Evolutionary conservation across 2,329 filamentous ascomycete genomes (phyloP).

Genomic region (Paraphaeosphaeria minitans): DNA sequence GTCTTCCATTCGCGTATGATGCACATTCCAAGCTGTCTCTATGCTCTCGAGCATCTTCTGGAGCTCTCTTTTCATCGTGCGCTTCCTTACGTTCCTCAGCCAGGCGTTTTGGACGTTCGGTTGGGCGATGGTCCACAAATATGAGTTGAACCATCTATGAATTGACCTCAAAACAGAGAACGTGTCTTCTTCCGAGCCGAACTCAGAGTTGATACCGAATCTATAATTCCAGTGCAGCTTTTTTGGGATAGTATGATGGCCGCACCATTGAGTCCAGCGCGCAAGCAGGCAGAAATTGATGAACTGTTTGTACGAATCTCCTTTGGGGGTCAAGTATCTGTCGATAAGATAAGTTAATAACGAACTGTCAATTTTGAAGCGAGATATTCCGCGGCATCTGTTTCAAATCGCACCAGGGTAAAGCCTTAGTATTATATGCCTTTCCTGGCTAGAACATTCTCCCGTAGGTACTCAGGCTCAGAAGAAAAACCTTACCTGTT

Average conservation of each 20-base stretch:
- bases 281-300: not conserved
- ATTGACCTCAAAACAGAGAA: not conserved
- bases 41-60: not conserved
- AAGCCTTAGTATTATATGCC: not conserved
- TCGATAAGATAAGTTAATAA: not conserved
- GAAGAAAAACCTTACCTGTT: not conserved
- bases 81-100: not conserved
- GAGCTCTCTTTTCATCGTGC: not conserved
- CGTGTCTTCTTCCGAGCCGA: not conserved
- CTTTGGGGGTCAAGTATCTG: not conserved
- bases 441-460: too few species aligned
- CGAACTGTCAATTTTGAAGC: not conserved
- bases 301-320: not conserved
- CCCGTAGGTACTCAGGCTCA: not conserved
- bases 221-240: not conserved
- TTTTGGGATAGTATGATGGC: not conserved
- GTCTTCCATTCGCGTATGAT: too few species aligned
- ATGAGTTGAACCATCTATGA: not conserved
- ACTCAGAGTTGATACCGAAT: not conserved
- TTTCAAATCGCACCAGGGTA: not conserved
- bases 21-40: not conserved
- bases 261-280: not conserved
- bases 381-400: not conserved
- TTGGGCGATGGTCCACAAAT: not conserved
- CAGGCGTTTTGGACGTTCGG: not conserved